Evolutionary conservation across 768 basidiomycete species (phyloP).

Genomic region (Tricholoma sp.): DNA sequence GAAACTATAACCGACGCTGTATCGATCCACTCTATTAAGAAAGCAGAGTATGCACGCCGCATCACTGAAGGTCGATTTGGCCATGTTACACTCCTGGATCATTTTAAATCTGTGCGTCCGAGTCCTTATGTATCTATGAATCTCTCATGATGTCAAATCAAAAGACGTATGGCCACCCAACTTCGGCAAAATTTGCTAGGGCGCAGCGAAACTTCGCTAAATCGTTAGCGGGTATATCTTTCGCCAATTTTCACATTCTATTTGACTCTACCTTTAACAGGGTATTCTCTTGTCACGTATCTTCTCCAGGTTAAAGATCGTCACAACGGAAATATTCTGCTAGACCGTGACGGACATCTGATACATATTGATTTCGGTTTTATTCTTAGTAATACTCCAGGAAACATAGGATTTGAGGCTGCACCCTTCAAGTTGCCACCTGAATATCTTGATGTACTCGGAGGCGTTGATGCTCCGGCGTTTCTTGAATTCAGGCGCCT

Average conservation of each 20-base stretch:
- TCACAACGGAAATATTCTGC: conserved; percentile 96
- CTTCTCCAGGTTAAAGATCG: conserved; percentile 97
- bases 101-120: conserved; percentile 74
- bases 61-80: conserved; percentile 75
- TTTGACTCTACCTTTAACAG: conserved; percentile 29
- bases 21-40: conserved; percentile 99
- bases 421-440: conserved; percentile 95
- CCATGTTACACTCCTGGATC: conserved; percentile 86
- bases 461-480: conserved; percentile 70
- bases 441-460: conserved; percentile 95
- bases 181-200: conserved; percentile 79
- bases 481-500: conserved; percentile 81
- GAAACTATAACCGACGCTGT: conserved; percentile 99
- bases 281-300: conserved; percentile 95
- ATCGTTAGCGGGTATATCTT: conserved; percentile 68
- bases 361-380: conserved; percentile 99
- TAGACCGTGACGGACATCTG: conserved; percentile 92
- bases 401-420: conserved; percentile 98
- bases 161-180: conserved; percentile 86
- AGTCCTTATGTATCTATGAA: background rate
- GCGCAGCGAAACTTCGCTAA: conserved; percentile 94
- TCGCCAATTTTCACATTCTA: background rate
- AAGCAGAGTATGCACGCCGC: conserved; percentile 92
- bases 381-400: conserved; percentile 94
- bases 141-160: background rate